A percentile compares a stretch with the other conserved stretches of the same genome.
Evolutionary conservation across 75 land plant genomes (phyloP).

Genomic region (Sequoiadendron giganteum): DNA sequence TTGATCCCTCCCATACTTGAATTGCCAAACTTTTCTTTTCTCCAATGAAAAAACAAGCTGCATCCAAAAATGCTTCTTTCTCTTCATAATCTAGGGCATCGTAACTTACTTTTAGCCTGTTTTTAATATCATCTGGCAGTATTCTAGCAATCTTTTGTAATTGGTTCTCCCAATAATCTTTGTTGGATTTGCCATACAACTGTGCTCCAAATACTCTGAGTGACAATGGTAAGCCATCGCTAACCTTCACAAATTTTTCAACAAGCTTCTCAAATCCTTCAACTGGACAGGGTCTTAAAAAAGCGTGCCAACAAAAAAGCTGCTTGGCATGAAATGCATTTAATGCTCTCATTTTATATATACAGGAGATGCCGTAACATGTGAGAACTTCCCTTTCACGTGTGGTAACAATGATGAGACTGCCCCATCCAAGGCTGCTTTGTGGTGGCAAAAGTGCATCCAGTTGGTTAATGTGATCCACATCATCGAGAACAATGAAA

Average conservation of each 20-base stretch:
- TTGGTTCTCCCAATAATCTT: neutral
- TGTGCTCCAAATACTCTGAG: slow-evolving; percentile 2
- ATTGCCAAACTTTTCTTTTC: neutral
- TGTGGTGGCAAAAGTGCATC: neutral
- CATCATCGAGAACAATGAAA: neutral
- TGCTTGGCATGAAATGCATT: neutral
- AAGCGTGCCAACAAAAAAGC: slow-evolving; percentile 6
- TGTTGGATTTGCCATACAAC: neutral
- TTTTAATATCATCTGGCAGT: neutral
- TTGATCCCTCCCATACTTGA: neutral
- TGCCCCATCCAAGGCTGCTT: neutral
- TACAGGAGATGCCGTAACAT: neutral
- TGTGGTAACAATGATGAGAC: neutral
- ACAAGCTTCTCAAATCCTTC: neutral
- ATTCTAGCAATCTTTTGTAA: neutral
- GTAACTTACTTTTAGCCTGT: neutral
- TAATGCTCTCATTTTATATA: neutral
- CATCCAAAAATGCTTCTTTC: neutral
- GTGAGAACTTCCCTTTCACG: neutral
- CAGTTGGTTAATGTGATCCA: neutral
- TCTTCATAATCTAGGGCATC: neutral
- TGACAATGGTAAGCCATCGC: neutral
- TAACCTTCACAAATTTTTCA: neutral
- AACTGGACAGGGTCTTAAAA: neutral
- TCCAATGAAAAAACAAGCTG: slow-evolving; percentile 1